phyloP scores from a whole-genome alignment of 176 grass and related monocot species.

The Hordeum marinum region DNA sequence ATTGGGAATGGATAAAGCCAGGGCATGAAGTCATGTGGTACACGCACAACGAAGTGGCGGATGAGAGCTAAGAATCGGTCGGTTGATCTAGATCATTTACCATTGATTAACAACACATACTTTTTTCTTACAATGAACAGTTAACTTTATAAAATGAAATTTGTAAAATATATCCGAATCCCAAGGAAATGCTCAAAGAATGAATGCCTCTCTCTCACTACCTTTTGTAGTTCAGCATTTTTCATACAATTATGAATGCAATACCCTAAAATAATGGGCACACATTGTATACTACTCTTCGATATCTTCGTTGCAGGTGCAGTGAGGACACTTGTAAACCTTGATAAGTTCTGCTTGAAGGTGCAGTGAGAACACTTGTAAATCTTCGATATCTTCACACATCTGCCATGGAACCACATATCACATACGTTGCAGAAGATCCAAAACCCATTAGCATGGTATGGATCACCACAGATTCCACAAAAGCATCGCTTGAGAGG shows the following conservation, averaged over 20 bases:
- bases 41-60: no score
- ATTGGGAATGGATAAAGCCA: no score
- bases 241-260: no score
- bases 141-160: background rate
- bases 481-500: background rate
- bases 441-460: slow-evolving; percentile 2
- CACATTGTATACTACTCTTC: background rate
- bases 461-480: background rate
- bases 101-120: no score
- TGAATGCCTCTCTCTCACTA: background rate
- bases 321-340: no score
- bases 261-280: background rate
- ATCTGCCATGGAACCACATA: background rate
- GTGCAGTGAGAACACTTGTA: no score
- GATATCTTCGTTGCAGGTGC: background rate
- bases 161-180: background rate
- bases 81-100: no score
- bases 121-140: no score
- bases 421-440: background rate
- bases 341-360: no score
- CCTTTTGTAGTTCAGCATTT: background rate
- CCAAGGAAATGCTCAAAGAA: background rate
- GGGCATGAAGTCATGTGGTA: no score
- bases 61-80: no score
- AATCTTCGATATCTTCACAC: background rate